Conservation (phyloP, 148 eudicot species). For the Heliosperma pusillum region DNA sequence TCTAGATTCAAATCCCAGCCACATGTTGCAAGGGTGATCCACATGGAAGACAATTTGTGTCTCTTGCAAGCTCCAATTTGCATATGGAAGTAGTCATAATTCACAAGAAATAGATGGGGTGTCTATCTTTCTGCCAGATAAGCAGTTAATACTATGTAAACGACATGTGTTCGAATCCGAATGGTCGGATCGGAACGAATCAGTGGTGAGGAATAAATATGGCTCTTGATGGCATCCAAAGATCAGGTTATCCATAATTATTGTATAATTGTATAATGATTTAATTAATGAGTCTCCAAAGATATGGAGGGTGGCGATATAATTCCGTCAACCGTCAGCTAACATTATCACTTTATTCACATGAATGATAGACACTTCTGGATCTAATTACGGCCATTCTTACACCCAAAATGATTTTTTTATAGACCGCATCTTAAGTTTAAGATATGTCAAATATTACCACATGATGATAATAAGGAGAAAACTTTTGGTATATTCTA, state of each 20-base stretch:
- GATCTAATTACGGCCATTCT: neutral
- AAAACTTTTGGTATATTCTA: no score
- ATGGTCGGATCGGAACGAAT: neutral
- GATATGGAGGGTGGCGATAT: slow-evolving; percentile 11
- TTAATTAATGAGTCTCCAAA: neutral
- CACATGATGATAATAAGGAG: no score
- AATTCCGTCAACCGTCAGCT: slow-evolving; percentile 11
- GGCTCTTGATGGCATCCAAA: slow-evolving; percentile 7
- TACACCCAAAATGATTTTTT: neutral
- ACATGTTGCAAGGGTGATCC: slow-evolving; percentile 13
- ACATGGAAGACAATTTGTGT: slow-evolving; percentile 15
- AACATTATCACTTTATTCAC: slow-evolving; percentile 3
- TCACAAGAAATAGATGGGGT: neutral
- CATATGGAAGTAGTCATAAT: neutral
- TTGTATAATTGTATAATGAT: slow-evolving; percentile 8
- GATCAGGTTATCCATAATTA: slow-evolving; percentile 12
- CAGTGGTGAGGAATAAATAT: slow-evolving; percentile 8
- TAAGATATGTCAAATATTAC: no score
- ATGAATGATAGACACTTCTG: neutral
- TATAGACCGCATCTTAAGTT: no score
- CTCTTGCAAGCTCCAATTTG: slow-evolving; percentile 15
- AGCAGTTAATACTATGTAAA: neutral
- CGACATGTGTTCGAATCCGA: slow-evolving; percentile 5
- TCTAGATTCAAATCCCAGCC: slow-evolving; percentile 8
- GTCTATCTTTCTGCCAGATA: slow-evolving; percentile 9